These are phyloP conservation scores for Glycine soja DNA, from an alignment of 306 rosid genomes.

Conservation along the genomic window DNA sequence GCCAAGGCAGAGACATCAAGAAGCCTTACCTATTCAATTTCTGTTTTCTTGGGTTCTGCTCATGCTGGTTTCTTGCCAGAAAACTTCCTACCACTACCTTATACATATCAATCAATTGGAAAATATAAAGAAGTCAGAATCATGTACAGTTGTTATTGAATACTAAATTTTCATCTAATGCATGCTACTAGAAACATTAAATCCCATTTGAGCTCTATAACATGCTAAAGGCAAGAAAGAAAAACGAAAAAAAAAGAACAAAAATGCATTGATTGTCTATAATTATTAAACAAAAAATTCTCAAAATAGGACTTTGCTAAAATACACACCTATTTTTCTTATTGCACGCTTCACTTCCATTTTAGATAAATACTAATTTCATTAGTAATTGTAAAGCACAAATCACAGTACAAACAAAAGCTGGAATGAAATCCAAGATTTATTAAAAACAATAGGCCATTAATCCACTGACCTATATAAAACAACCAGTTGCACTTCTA, in stretches of 20 bases:
- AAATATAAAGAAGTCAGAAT: slow-evolving; percentile 35
- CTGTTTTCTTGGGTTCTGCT: slow-evolving; percentile 80
- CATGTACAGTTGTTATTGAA: background rate
- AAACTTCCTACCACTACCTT: slow-evolving; percentile 98
- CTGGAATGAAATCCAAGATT: background rate
- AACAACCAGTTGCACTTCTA: too few relatives aligned
- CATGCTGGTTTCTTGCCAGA: slow-evolving; percentile 90
- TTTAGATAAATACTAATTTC: background rate
- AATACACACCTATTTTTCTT: background rate
- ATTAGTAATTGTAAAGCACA: background rate
- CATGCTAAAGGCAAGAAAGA: too few relatives aligned
- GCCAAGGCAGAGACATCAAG: too few relatives aligned
- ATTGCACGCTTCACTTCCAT: background rate
- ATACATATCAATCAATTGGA: slow-evolving; percentile 42
- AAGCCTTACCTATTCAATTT: too few relatives aligned
- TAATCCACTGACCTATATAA: too few relatives aligned
- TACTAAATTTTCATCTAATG: slow-evolving; percentile 3
- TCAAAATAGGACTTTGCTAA: background rate
- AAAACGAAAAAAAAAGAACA: too few relatives aligned
- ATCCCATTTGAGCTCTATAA: too few relatives aligned
- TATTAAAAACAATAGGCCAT: too few relatives aligned
- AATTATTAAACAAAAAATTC: background rate
- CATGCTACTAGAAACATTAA: slow-evolving; percentile 15
- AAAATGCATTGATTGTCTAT: too few relatives aligned
- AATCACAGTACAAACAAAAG: background rate